Base-by-base conservation (phyloP, 768 basidiomycete genomes). In the Boletellus ananiceps region DNA sequence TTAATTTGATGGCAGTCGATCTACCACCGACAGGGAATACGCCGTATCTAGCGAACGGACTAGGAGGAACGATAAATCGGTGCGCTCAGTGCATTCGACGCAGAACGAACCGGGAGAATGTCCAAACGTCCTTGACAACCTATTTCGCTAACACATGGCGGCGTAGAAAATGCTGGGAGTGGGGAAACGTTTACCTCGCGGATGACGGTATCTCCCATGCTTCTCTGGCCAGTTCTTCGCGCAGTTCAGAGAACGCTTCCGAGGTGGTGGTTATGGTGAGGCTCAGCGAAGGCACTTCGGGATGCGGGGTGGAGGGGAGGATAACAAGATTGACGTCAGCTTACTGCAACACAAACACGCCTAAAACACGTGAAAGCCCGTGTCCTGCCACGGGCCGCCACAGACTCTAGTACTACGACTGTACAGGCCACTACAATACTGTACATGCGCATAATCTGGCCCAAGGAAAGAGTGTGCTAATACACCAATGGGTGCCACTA, bases 21-120 rank as follows among this genome's bases (percentile, higher is more conserved):
- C 93, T 74, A 16, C 91, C 90, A 1, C 93, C 93, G 25, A 93
- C 70, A 4, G 89, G 88, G 14, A 90, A 57, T 23, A 89, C 8
- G 8, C 82, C 80, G 50, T 77, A 80, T 37, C 88, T 78, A 12
- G 77, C 61, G 60, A 89, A 90, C 1, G 86, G 84, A 39, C 86
- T 86, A 49, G 35, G 49, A 25, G 29, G 44, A 29, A 25, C 16
- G 27, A 52, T 65, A 19, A 60, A 19, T 45, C 21, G 25, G 31
- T 19, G 19, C 29, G 29, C 29, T 29, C 29, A 8, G 37, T 27
- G 29, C 18, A 14, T 33, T 47, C 27, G 8, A 36, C 16, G 37
- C 33, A 42, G 16, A 44, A 59, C 71, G 31, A 39, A 82, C 83
- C 75, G 69, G 25, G 84, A 85, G 63, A 86, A 86, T 2, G 74